Conservation (phyloP, 176 grass and related monocot genomes). For the Saccharum officinarum region DNA sequence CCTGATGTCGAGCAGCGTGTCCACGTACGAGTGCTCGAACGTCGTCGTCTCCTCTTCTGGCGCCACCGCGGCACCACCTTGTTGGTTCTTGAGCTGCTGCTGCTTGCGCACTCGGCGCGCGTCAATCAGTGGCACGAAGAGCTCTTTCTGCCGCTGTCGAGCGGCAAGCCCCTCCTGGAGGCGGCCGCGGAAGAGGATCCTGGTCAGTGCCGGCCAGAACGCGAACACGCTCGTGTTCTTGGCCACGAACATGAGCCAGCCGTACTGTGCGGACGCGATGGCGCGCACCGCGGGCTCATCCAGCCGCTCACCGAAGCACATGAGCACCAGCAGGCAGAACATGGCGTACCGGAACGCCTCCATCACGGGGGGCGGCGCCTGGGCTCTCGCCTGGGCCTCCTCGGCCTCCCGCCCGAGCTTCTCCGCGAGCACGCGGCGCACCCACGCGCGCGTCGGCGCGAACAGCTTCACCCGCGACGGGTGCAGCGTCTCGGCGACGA, state of each 20-base stretch:
- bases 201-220: constrained; percentile 38
- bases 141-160: constrained; percentile 21
- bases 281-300: constrained; percentile 44
- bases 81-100: background rate
- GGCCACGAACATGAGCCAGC: constrained; percentile 25
- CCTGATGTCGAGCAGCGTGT: constrained; percentile 62
- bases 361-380: constrained; percentile 4
- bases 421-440: constrained; percentile 22
- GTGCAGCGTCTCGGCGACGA: background rate
- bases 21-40: constrained; percentile 57
- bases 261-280: constrained; percentile 39
- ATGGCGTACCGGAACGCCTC: constrained; percentile 50
- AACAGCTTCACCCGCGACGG: constrained; percentile 45
- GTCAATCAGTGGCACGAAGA: constrained; percentile 35
- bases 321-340: constrained; percentile 64
- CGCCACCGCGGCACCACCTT: background rate
- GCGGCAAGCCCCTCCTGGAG: background rate
- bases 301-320: constrained; percentile 75
- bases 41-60: background rate
- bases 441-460: constrained; percentile 44
- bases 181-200: constrained; percentile 38
- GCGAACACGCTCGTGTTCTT: constrained; percentile 33
- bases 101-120: constrained; percentile 22
- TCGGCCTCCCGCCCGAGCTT: constrained; percentile 10
- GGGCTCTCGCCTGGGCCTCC: no score